Conservation (phyloP, 805 yeast genomes). For the Dipodascopsis uninucleata region DNA sequence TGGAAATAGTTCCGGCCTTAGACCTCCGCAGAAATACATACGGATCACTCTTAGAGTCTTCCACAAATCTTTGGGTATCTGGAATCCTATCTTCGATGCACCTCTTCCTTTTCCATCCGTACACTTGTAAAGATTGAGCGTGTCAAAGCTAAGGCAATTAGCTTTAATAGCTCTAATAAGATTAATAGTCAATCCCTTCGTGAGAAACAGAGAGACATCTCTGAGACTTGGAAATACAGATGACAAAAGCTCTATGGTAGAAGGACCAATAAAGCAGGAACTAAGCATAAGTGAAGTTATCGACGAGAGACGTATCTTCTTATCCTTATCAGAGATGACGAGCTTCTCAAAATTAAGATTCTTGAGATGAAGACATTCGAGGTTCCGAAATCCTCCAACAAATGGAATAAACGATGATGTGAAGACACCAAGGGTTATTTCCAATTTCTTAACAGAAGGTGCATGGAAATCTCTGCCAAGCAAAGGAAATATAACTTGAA, state of each 20-base stretch:
- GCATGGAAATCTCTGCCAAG: conserved; percentile 9
- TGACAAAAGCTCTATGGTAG: conserved; percentile 8
- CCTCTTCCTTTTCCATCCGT: conserved; percentile 6
- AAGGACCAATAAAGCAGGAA: conserved; percentile 5
- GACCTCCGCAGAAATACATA: conserved; percentile 7
- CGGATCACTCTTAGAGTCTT: conserved; percentile 6
- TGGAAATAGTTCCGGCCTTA: conserved; percentile 1
- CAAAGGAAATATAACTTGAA: conserved; percentile 20
- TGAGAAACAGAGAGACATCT: conserved; percentile 2
- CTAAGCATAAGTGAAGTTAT: conserved; percentile 8
- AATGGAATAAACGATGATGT: conserved; percentile 19
- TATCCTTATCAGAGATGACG: conserved; percentile 6
- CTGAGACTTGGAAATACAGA: conserved; percentile 7
- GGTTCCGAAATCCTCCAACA: conserved; percentile 7
- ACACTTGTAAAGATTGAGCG: conserved; percentile 9
- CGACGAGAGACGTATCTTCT: conserved; percentile 3
- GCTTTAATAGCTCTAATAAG: conserved; percentile 6
- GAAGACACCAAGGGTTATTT: conserved; percentile 9
- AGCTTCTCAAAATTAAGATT: conserved; percentile 7
- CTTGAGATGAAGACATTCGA: conserved; percentile 12
- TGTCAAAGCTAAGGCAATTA: conserved; percentile 3
- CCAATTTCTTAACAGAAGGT: conserved; percentile 14
- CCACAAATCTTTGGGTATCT: conserved; percentile 13
- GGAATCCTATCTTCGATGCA: conserved; percentile 5
- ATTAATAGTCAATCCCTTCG: conserved; percentile 9